Evolutionary conservation across 2,329 filamentous ascomycete genomes (phyloP), one percentile per base, ranked within the genome.

Genomic region (Pseudofabraea citricarpa): DNA sequence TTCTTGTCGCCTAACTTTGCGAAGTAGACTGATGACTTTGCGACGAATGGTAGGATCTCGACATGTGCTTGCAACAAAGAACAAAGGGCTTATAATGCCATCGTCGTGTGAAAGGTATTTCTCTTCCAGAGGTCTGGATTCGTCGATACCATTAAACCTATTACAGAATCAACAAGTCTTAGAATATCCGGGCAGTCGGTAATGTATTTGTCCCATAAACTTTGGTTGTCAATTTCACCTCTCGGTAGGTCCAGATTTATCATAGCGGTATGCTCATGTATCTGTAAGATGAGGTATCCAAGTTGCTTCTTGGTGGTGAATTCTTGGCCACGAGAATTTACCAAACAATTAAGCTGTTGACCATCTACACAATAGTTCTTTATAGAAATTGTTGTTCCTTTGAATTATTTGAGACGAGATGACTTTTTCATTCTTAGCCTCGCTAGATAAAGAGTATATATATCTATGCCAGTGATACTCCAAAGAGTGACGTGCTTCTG

Each of bases 1-100:
- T 60, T 85, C 81, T 36, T 79, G 69, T n/a, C 79, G 68, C 9
- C 76, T 71, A 52, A 74, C 78, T 51, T 72, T 77, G 39, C 68
- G 66, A 37, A 85, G 61, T 8, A 85, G 64, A 50, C 76, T 70
- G 37, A 83, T 80, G 12, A 80, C 79, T 49, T 75, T 73, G 15
- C 76, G 68, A 13, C 81, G 72, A 27, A 74, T 68, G 2, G 64
- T 50, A 0, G 72, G 69, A 45, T 82, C 73, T 3, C 79, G 72
- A 52, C 79, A 83, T 52, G 81, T 80, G 9, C 76, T 80, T 6
- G 77, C 79, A 12, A 81, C 76, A 3, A 82, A 72, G 47, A 77
- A 84, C 1, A 84, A 66, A 0, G 77, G 76, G 4, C 79, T 75
- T 3, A 84, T 71, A 42, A 84, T 77, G 21, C 79, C 80, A 7